A percentile compares a stretch with the other conserved stretches of the same genome.
Evolutionary conservation across 176 grass and related monocot species (phyloP).

Genomic region (Alloteropsis semialata): DNA sequence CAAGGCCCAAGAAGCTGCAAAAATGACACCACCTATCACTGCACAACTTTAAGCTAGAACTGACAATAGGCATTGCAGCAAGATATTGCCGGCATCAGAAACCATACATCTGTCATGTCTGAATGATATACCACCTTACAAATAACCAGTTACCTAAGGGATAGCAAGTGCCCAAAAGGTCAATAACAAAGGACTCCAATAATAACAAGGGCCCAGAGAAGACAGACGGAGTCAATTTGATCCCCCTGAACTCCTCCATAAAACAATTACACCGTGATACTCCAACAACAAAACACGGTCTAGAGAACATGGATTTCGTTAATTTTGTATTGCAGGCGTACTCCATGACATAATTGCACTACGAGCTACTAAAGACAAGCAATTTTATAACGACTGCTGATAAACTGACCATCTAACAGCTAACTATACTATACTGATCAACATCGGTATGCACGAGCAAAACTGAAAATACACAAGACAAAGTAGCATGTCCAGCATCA

Average conservation of each 20-base stretch:
- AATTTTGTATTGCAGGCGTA: too few relatives aligned
- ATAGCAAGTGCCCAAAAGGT: background rate
- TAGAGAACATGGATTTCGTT: background rate
- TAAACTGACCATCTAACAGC: background rate
- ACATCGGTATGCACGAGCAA: background rate
- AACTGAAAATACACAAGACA: background rate
- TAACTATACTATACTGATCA: background rate
- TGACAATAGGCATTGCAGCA: background rate
- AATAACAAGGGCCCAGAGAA: background rate
- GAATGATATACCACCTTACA: background rate
- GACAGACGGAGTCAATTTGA: background rate
- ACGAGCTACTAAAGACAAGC: background rate
- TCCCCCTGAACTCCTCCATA: background rate
- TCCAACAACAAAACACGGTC: background rate
- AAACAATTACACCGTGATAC: background rate
- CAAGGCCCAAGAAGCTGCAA: too few relatives aligned
- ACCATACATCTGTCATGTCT: background rate
- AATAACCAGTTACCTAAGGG: background rate
- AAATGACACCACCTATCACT: too few relatives aligned
- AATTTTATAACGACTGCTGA: background rate
- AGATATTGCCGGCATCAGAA: background rate
- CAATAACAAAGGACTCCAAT: background rate
- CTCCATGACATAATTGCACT: too few relatives aligned
- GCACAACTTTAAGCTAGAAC: background rate
- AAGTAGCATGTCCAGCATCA: background rate